Evolutionary conservation across 345 rosid genomes (phyloP).

Genomic region (Alliaria petiolata): DNA sequence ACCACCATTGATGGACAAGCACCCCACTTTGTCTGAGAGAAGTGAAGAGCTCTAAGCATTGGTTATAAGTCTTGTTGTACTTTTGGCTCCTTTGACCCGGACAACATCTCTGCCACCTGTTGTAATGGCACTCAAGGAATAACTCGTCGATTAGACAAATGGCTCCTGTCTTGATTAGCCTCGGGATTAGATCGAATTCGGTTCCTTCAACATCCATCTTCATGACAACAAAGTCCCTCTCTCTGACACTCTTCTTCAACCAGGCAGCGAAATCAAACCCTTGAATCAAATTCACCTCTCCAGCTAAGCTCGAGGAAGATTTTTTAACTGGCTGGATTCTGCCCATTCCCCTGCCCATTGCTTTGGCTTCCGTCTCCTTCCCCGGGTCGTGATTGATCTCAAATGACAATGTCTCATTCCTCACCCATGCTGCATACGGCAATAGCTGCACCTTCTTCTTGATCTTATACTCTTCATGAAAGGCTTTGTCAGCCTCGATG

Average conservation of each 20-base stretch:
- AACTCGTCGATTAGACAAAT: slow-evolving; percentile 91
- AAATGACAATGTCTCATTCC: slow-evolving; percentile 79
- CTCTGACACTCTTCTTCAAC: slow-evolving; percentile 72
- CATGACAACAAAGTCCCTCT: slow-evolving; percentile 94
- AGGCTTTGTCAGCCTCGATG: slow-evolving; percentile 76
- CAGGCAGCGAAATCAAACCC: slow-evolving; percentile 95
- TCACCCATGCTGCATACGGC: slow-evolving; percentile 98
- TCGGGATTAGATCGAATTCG: slow-evolving; percentile 86
- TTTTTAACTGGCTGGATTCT: slow-evolving; percentile 67
- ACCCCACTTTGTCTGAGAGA: slow-evolving; percentile 85
- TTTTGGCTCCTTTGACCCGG: slow-evolving; percentile 91
- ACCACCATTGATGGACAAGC: slow-evolving; percentile 99
- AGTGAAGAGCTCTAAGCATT: slow-evolving; percentile 75
- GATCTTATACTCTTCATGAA: slow-evolving; percentile 57
- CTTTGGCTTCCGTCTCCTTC: slow-evolving; percentile 50
- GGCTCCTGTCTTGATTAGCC: slow-evolving; percentile 76
- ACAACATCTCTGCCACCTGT: slow-evolving; percentile 97
- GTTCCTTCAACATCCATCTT: slow-evolving; percentile 99
- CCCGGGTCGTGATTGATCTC: slow-evolving; percentile 85
- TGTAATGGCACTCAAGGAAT: slow-evolving; percentile 96
- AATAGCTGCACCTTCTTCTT: slow-evolving; percentile 61
- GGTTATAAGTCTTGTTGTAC: slow-evolving; percentile 74
- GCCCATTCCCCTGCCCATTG: slow-evolving; percentile 91
- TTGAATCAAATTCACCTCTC: slow-evolving; percentile 66
- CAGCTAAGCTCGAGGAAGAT: slow-evolving; percentile 26